Base-by-base conservation (phyloP, 805 yeast species). In the Grigorovia yakushimaensis region DNA sequence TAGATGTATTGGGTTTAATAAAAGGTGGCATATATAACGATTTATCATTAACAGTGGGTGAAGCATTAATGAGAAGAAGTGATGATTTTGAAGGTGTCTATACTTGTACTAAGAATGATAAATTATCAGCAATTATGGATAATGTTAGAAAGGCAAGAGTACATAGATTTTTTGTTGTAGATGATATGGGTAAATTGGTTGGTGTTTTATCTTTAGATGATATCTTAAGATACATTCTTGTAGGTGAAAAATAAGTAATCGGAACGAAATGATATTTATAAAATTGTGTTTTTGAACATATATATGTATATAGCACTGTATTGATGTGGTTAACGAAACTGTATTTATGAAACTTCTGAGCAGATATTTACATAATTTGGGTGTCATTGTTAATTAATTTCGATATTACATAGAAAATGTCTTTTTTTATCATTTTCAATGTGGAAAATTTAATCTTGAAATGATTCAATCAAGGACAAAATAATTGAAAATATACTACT, bases 71-170 rank as follows among this genome's bases (percentile, higher is more conserved):
- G 80, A 80, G 95, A 66, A 62, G 69, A 51, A 82, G 95, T 4
- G 96, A 89, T 56, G 97, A 93, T 62, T 93, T 91, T 58, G 98
- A 93, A 66, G 98, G 99, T 49, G 98, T 93, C 13, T 87, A 88
- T 67, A 93, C 98, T 0, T 93, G 98, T 67, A 87, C 97, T 0
- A 73, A 81, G 54, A 76, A 81, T 55, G 99, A 93, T 64, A 76
- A 89, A 52, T 70, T 93, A 49, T 83, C 91, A 51, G 87, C 95
- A 15, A 84, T 93, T 48, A 76, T 93, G 81, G 96, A 89, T 62
- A 89, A 95, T 35, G 88, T 93, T 50, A 78, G 97, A 58, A 84
- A 88, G 56, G 82, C 95, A 33, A 77, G 98, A 55, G 74, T 93
- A 51, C 97, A 93, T 64, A 76, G 99, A 64, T 76, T 93, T 60